Evolutionary conservation across 768 basidiomycete species (phyloP).

Genomic region (Sarcodon aspratus): DNA sequence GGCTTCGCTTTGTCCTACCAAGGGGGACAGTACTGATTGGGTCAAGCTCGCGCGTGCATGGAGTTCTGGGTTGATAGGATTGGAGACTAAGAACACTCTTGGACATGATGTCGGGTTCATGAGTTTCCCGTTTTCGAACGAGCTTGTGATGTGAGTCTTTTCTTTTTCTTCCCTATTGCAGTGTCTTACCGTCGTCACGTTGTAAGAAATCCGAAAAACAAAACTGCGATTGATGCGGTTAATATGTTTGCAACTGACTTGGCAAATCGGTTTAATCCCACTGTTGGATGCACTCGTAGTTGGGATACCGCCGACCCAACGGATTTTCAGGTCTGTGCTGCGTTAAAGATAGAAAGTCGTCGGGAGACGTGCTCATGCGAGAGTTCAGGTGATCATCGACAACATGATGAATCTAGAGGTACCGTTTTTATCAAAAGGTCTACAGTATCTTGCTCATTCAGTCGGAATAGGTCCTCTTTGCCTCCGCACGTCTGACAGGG

Average conservation of each 20-base stretch:
- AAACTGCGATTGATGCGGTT: conserved; percentile 42
- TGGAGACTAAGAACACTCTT: conserved; percentile 33
- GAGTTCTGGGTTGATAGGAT: conserved; percentile 38
- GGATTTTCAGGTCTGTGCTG: conserved; percentile 37
- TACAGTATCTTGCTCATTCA: neutral
- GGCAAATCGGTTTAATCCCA: conserved; percentile 43
- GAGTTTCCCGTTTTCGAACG: conserved; percentile 57
- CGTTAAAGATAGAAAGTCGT: too few relatives aligned
- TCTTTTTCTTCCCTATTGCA: neutral
- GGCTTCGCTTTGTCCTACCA: conserved; percentile 31
- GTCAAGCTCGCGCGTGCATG: conserved; percentile 37
- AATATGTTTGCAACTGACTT: conserved; percentile 46
- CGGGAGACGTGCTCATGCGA: neutral
- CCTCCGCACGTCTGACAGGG: conserved; percentile 43
- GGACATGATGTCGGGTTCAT: conserved; percentile 67
- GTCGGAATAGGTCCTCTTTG: conserved; percentile 34
- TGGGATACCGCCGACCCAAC: conserved; percentile 52
- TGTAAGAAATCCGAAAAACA: conserved; percentile 43
- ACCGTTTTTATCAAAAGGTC: neutral
- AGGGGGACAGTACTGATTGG: conserved; percentile 43
- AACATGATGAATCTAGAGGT: conserved; percentile 73
- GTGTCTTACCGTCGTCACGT: neutral
- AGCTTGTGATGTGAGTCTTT: conserved; percentile 40
- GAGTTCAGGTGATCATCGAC: conserved; percentile 54
- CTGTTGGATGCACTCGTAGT: conserved; percentile 60